phyloP scores from a whole-genome alignment of 1,139 yeast genomes.

The Suhomyces taliae region DNA sequence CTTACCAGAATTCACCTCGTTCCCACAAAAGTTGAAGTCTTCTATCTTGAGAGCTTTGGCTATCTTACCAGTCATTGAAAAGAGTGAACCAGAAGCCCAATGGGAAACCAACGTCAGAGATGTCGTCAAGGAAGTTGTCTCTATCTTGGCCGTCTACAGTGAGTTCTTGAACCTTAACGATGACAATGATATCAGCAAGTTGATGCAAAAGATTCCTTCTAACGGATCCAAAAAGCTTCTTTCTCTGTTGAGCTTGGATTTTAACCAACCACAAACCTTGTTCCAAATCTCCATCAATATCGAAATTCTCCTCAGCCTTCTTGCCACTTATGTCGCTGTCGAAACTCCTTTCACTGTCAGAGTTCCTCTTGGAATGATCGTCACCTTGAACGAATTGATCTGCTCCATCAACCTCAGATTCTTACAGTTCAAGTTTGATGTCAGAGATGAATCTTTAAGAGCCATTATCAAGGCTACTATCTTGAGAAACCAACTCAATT shows the following conservation, averaged over 20 bases:
- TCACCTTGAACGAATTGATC: constrained; percentile 50
- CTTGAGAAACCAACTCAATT: constrained; percentile 42
- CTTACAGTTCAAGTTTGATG: constrained; percentile 55
- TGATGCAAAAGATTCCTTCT: constrained; percentile 36
- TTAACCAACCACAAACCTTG: constrained; percentile 53
- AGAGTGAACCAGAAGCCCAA: constrained; percentile 49
- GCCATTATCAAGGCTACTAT: constrained; percentile 43
- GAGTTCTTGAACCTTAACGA: constrained; percentile 58
- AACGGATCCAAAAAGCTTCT: constrained; percentile 32
- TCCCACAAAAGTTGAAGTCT: constrained; percentile 39
- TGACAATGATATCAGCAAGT: constrained; percentile 45
- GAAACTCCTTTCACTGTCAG: constrained; percentile 49
- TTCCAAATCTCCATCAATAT: constrained; percentile 53
- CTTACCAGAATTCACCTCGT: constrained; percentile 24
- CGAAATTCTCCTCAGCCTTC: constrained; percentile 42
- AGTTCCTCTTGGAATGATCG: constrained; percentile 58
- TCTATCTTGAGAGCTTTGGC: constrained; percentile 56
- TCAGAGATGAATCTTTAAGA: constrained; percentile 51
- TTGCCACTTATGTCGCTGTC: constrained; percentile 44
- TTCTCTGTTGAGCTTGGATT: constrained; percentile 54
- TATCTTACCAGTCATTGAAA: constrained; percentile 54
- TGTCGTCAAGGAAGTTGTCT: constrained; percentile 48
- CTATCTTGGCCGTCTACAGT: constrained; percentile 53
- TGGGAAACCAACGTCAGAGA: constrained; percentile 47
- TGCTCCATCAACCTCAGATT: constrained; percentile 55